Evolutionary conservation across 1,284 basidiomycete species (phyloP).

Genomic region (Apiotrichum brassicae): DNA sequence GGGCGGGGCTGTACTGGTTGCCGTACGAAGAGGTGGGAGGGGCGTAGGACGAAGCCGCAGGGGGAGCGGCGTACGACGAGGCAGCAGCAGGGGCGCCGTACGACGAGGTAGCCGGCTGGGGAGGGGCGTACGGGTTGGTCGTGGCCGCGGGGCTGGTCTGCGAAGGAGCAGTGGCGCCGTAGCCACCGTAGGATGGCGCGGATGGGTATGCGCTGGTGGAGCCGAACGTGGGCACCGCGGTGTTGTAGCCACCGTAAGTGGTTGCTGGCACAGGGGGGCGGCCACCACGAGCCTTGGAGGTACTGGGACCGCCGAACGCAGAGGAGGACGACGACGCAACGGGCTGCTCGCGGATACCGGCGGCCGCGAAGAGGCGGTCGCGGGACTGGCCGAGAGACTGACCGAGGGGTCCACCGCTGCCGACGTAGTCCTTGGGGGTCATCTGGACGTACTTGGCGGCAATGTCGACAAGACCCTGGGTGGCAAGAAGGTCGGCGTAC

Average conservation of each 20-base stretch:
- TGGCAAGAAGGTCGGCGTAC: slow-evolving; percentile 85
- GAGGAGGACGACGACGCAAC: slow-evolving; percentile 8
- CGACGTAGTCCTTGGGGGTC: slow-evolving; percentile 73
- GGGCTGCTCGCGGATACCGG: slow-evolving; percentile 18
- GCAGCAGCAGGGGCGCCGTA: slow-evolving; percentile 7
- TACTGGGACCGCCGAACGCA: slow-evolving; percentile 7
- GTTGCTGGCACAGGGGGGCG: slow-evolving; percentile 10
- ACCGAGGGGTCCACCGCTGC: slow-evolving; percentile 50
- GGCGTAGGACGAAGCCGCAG: slow-evolving; percentile 15
- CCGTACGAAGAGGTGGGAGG: slow-evolving; percentile 14
- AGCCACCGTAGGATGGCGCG: not conserved
- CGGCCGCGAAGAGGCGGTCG: slow-evolving; percentile 46
- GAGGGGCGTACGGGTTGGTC: slow-evolving; percentile 23
- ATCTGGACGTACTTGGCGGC: slow-evolving; percentile 74
- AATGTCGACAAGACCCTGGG: slow-evolving; percentile 79
- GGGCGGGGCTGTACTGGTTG: slow-evolving; percentile 19
- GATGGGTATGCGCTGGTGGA: not conserved
- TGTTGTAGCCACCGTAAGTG: slow-evolving; percentile 2
- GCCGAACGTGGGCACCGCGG: slow-evolving; percentile 3
- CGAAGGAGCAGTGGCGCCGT: not conserved
- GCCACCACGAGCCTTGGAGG: slow-evolving; percentile 7
- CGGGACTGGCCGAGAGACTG: slow-evolving; percentile 55
- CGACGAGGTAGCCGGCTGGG: slow-evolving; percentile 15
- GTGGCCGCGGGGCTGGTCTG: not conserved
- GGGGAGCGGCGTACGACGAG: slow-evolving; percentile 6